Evolutionary conservation across 768 basidiomycete species (phyloP).

Genomic region (Glaciozyma martinii): DNA sequence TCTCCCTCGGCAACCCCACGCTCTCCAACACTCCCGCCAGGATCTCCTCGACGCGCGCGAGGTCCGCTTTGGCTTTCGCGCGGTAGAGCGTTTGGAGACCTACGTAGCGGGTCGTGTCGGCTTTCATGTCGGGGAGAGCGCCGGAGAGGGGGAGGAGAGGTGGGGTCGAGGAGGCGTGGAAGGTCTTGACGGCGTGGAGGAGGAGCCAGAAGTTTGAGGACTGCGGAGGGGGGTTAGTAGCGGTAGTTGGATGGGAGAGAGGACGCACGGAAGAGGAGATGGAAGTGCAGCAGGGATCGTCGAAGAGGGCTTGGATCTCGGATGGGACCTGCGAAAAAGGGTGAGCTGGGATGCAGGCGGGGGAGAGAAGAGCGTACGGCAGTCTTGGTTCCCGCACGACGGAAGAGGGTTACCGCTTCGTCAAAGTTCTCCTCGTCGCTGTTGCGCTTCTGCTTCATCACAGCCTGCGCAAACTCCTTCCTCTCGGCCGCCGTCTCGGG

Average conservation of each 20-base stretch:
- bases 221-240: constrained; percentile 25
- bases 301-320: constrained; percentile 58
- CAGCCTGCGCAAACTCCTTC: constrained; percentile 61
- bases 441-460: constrained; percentile 53
- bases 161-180: constrained; percentile 45
- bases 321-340: constrained; percentile 52
- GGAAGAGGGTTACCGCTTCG: constrained; percentile 81
- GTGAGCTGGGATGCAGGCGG: neutral
- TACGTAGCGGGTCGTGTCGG: constrained; percentile 73
- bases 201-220: constrained; percentile 71
- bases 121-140: constrained; percentile 91
- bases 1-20: constrained; percentile 26
- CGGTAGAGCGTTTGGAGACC: constrained; percentile 79
- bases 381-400: constrained; percentile 17
- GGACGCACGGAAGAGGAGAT: constrained; percentile 41
- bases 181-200: constrained; percentile 61
- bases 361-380: neutral
- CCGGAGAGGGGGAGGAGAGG: constrained; percentile 67
- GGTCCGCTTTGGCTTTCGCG: constrained; percentile 48
- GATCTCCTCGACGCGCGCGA: constrained; percentile 31
- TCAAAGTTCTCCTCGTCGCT: constrained; percentile 94
- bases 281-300: constrained; percentile 50
- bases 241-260: neutral
- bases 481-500: constrained; percentile 57
- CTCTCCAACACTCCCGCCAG: constrained; percentile 32